Evolutionary conservation across 495 filamentous ascomycete species (phyloP).

Genomic region (Aspergillus cavernicola): DNA sequence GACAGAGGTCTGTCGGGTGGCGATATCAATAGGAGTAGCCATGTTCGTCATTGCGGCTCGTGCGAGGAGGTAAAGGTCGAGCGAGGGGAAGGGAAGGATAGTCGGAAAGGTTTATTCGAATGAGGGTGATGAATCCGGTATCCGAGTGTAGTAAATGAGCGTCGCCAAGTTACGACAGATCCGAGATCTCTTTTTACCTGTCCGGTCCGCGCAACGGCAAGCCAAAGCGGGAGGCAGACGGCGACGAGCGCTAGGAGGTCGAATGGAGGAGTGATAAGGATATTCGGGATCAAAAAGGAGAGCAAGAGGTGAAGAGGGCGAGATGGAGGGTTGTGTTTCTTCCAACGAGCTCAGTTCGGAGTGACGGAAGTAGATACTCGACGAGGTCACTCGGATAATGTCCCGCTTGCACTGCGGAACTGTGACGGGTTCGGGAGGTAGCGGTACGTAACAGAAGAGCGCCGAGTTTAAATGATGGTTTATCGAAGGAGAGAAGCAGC

Average conservation of each 20-base stretch:
- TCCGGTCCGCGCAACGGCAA: constrained; percentile 39
- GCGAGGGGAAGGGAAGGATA: constrained; percentile 45
- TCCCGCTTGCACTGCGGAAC: constrained; percentile 39
- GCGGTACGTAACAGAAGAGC: constrained; percentile 23
- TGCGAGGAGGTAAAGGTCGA: constrained; percentile 10
- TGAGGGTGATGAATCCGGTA: constrained; percentile 1
- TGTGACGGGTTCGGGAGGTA: constrained; percentile 31
- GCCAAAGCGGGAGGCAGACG: constrained; percentile 39
- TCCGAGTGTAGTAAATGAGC: constrained; percentile 14
- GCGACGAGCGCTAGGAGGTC: neutral
- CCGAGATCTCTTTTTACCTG: constrained; percentile 31
- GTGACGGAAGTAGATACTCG: constrained; percentile 29
- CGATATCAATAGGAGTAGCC: constrained; percentile 63
- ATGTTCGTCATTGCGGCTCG: constrained; percentile 42
- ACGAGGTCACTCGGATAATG: constrained; percentile 42
- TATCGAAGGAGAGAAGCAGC: neutral
- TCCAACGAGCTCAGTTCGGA: constrained; percentile 25
- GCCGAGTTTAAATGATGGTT: constrained; percentile 4
- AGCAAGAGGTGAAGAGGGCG: constrained; percentile 39
- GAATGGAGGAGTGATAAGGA: neutral
- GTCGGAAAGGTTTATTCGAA: constrained; percentile 28
- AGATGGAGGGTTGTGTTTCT: constrained; percentile 22
- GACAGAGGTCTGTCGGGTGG: constrained; percentile 58
- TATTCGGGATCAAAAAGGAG: constrained; percentile 41
- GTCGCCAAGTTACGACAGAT: constrained; percentile 15